Base-by-base conservation (phyloP, 495 filamentous ascomycete genomes). In the Oleoguttula mirabilis region DNA sequence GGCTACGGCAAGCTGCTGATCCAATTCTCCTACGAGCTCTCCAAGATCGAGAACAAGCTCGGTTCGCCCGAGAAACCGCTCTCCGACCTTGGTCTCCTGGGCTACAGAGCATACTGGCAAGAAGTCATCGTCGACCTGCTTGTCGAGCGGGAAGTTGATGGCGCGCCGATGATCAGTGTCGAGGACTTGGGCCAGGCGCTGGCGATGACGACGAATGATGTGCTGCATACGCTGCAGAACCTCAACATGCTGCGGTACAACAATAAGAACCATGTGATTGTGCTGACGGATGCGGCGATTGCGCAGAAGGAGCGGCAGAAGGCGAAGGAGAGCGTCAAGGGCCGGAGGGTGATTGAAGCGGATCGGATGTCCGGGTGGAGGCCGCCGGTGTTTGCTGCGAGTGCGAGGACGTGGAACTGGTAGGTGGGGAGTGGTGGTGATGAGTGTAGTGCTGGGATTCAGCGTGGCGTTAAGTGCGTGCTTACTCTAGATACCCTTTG, bases 61-160 rank as follows among this genome's bases (percentile, higher is more conserved):
- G 92, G 92, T 10, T 92, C 84, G 4, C 90, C 90, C 1, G 90
- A 98, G 59, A 98, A 98, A 57, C 90, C 90, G 0, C 77, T 98
- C 2, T 90, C 83, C 42, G 90, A 98, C 69, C 60, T 98, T 28
- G 90, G 90, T 37, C 63, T 98, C 20, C 67, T 98, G 15, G 80
- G 84, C 39, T 98, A 98, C 61, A 75, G 92, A 33, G 86, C 90
- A 36, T 98, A 94, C 63, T 98, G 90, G 90, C 83, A 84, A 15
- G 88, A 95, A 58, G 88, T 82, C 10, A 80, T 98, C 33, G 72
- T 94, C 3, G 87, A 94, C 40, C 55, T 90, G 15, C 66, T 98
- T 23, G 65, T 87, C 15, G 75, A 51, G 21, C 43, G 39, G 0
- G 42, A 49, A 28, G 21, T n/a, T n/a, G 53, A 81, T 33, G 67